A percentile compares a stretch with the other conserved stretches of the same genome.
These are phyloP conservation scores for Pittosporum tobira DNA, from an alignment of 129 eudicot genomes.

Conservation along the genomic window DNA sequence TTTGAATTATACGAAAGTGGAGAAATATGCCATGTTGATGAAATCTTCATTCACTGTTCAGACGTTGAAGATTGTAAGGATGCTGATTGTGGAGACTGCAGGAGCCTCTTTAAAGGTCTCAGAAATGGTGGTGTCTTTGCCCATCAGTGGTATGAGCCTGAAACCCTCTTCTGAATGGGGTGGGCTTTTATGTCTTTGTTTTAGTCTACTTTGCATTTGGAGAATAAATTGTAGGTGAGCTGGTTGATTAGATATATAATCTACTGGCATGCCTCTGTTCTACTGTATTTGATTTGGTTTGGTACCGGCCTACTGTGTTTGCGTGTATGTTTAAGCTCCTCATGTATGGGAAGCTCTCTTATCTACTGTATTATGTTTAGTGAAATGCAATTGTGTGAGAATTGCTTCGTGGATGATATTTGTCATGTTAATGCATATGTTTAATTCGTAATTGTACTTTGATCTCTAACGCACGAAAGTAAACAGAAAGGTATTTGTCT, in stretches of 20 bases:
- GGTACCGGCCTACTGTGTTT: no score
- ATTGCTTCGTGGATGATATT: background rate
- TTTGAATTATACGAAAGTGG: constrained; percentile 58
- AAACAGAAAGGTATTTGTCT: no score
- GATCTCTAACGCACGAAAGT: no score
- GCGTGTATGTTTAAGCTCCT: constrained; percentile 14
- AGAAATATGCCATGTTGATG: constrained; percentile 70
- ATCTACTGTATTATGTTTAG: background rate
- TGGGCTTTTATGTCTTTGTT: background rate
- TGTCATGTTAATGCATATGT: no score
- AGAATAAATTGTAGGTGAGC: constrained; percentile 37
- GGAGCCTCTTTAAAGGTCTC: constrained; percentile 42
- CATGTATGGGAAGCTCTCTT: constrained; percentile 1
- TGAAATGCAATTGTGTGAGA: background rate
- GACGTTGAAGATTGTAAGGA: constrained; percentile 29
- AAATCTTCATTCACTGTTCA: constrained; percentile 62
- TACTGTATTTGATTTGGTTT: constrained; percentile 5
- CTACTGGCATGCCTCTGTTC: constrained; percentile 10
- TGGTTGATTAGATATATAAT: constrained; percentile 22
- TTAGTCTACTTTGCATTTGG: constrained; percentile 8
- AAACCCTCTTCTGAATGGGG: background rate
- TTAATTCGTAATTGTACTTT: no score
- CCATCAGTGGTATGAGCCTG: constrained; percentile 56
- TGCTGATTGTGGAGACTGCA: constrained; percentile 40
- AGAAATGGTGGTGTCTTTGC: constrained; percentile 64